A percentile compares a stretch with the other conserved stretches of the same genome.
phyloP scores from a whole-genome alignment of 140 eudicot species.

The Ambrosia hybrid region DNA sequence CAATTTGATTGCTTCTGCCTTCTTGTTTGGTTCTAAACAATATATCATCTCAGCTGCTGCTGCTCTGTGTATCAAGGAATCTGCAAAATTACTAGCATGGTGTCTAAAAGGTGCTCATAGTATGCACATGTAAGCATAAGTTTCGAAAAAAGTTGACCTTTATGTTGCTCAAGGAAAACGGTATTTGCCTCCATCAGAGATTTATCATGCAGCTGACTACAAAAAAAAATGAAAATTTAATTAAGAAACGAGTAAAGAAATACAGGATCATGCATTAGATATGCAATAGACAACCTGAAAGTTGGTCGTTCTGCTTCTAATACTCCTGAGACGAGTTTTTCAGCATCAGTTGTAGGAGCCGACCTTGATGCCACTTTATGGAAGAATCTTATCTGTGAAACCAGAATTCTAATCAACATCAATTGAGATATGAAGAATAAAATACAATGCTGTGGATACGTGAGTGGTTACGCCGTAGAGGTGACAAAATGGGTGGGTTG shows the following conservation, averaged over 20 bases:
- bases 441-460: not conserved
- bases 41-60: conserved; percentile 85
- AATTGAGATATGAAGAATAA: conserved; percentile 10
- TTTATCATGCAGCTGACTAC: conserved; percentile 77
- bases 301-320: conserved; percentile 85
- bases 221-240: conserved; percentile 1
- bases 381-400: conserved; percentile 76
- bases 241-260: conserved; percentile 7
- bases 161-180: conserved; percentile 70
- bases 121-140: not conserved
- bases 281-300: conserved; percentile 58
- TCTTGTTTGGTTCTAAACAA: conserved; percentile 79
- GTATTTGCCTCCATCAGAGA: conserved; percentile 75
- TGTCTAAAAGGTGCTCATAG: conserved; percentile 19
- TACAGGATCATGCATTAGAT: not conserved
- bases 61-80: conserved; percentile 93
- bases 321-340: conserved; percentile 73
- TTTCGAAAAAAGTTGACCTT: conserved; percentile 46
- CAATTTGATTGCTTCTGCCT: conserved; percentile 66
- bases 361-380: conserved; percentile 73
- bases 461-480: not conserved
- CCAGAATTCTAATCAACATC: not conserved
- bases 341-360: conserved; percentile 73
- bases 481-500: too few relatives aligned
- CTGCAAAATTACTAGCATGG: conserved; percentile 41